phyloP scores from a whole-genome alignment of 768 basidiomycete genomes.

The Pisolithus orientalis region DNA sequence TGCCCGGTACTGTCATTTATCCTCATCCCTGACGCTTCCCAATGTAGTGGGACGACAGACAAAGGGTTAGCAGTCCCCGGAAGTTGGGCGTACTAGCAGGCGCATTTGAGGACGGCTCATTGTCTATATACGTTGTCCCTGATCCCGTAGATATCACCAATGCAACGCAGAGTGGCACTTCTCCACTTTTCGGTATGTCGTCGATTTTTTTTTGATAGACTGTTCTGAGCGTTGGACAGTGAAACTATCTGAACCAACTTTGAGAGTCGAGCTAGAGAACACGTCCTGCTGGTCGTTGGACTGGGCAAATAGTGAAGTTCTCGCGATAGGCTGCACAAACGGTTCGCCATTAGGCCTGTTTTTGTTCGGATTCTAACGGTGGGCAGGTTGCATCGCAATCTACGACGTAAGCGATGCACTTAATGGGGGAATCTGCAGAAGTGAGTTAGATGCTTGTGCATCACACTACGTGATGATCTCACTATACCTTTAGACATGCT shows the following conservation, averaged over 20 bases:
- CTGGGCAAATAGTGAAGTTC: conserved; percentile 80
- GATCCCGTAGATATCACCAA: conserved; percentile 53
- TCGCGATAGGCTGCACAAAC: conserved; percentile 81
- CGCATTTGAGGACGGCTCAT: conserved; percentile 81
- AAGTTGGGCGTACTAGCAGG: conserved; percentile 84
- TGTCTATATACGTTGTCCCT: conserved; percentile 75
- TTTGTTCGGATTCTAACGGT: background rate
- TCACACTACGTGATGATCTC: background rate
- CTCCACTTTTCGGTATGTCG: conserved; percentile 48
- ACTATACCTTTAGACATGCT: conserved; percentile 31
- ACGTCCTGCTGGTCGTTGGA: conserved; percentile 76
- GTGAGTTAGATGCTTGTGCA: conserved; percentile 20
- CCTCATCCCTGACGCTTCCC: background rate
- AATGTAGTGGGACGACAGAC: conserved; percentile 14
- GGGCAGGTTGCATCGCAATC: conserved; percentile 48
- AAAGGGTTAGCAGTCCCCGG: conserved; percentile 21
- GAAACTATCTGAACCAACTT: conserved; percentile 51
- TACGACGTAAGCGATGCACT: conserved; percentile 47
- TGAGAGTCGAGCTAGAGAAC: conserved; percentile 72
- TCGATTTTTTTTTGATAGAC: background rate
- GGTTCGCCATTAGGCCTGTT: conserved; percentile 38
- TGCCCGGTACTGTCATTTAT: background rate
- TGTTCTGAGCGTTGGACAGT: conserved; percentile 33
- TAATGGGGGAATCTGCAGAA: conserved; percentile 21
- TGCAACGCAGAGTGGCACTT: conserved; percentile 17